These are phyloP conservation scores for Scutellaria galericulata DNA, from an alignment of 257 asterid species.

Conservation along the genomic window DNA sequence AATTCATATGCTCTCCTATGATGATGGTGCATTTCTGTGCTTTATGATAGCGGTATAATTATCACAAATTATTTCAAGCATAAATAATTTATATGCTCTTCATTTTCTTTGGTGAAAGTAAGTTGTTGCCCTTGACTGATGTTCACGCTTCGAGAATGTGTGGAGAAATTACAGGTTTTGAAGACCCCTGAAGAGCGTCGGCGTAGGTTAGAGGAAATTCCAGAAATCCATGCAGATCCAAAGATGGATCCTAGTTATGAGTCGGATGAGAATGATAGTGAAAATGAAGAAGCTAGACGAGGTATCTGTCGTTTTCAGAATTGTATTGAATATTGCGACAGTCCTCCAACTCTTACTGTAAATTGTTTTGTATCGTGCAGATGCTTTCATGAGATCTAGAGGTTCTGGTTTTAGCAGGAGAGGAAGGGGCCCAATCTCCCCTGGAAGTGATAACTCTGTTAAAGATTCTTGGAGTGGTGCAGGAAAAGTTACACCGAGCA, in stretches of 20 bases:
- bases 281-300: constrained; percentile 68
- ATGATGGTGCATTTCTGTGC: constrained; percentile 8
- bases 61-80: constrained; percentile 6
- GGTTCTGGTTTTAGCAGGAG: constrained; percentile 71
- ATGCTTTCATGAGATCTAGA: constrained; percentile 64
- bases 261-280: constrained; percentile 84
- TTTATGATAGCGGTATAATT: constrained; percentile 16
- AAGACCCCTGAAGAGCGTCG: constrained; percentile 96
- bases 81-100: not conserved
- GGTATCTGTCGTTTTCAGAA: constrained; percentile 47
- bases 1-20: not conserved
- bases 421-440: constrained; percentile 76
- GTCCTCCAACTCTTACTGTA: constrained; percentile 7
- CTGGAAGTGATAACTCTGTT: constrained; percentile 59
- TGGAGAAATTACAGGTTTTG: constrained; percentile 88
- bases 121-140: constrained; percentile 62
- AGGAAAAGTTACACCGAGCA: constrained; percentile 49
- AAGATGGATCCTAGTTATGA: constrained; percentile 95
- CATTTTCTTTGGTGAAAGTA: not conserved
- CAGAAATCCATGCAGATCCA: constrained; percentile 87
- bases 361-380: constrained; percentile 50
- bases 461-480: constrained; percentile 69
- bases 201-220: constrained; percentile 85
- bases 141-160: constrained; percentile 96
- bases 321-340: constrained; percentile 5